A percentile compares a stretch with the other conserved stretches of the same genome.
Conservation (phyloP, 495 filamentous ascomycete species). For the Rhypophila decipiens region DNA sequence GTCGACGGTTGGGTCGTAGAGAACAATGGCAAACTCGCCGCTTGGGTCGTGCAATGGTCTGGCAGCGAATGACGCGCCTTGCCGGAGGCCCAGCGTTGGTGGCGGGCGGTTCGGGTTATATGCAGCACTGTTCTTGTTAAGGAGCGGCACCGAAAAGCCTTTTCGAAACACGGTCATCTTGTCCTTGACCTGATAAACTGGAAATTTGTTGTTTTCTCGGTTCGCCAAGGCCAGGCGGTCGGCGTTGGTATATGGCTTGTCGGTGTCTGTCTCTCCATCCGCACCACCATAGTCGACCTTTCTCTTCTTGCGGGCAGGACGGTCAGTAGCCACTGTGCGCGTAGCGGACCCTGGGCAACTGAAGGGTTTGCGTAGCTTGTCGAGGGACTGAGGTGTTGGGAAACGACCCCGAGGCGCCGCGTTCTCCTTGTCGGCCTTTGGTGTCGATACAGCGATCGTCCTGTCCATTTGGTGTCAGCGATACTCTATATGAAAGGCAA, state of each 20-base stretch:
- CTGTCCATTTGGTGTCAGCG: background rate
- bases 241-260: constrained; percentile 83
- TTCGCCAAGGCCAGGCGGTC: constrained; percentile 82
- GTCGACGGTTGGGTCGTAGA: constrained; percentile 93
- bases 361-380: constrained; percentile 79
- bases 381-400: constrained; percentile 44
- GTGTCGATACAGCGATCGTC: constrained; percentile 8
- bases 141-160: constrained; percentile 77
- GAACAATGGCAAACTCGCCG: constrained; percentile 92
- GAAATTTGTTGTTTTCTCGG: constrained; percentile 82
- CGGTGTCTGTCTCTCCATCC: constrained; percentile 63
- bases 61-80: constrained; percentile 77
- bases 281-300: constrained; percentile 87
- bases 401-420: constrained; percentile 23
- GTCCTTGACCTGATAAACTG: constrained; percentile 83
- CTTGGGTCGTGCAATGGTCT: constrained; percentile 91
- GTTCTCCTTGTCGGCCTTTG: constrained; percentile 26
- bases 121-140: constrained; percentile 64
- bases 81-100: constrained; percentile 79
- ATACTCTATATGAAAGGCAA: too few relatives aligned
- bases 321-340: constrained; percentile 62
- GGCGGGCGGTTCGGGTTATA: constrained; percentile 77
- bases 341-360: constrained; percentile 84
- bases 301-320: constrained; percentile 77
- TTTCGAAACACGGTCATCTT: constrained; percentile 75